Evolutionary conservation across 805 yeast genomes (phyloP), one percentile per base, ranked within the genome.

Genomic region (Grigorovia yakushimaensis): DNA sequence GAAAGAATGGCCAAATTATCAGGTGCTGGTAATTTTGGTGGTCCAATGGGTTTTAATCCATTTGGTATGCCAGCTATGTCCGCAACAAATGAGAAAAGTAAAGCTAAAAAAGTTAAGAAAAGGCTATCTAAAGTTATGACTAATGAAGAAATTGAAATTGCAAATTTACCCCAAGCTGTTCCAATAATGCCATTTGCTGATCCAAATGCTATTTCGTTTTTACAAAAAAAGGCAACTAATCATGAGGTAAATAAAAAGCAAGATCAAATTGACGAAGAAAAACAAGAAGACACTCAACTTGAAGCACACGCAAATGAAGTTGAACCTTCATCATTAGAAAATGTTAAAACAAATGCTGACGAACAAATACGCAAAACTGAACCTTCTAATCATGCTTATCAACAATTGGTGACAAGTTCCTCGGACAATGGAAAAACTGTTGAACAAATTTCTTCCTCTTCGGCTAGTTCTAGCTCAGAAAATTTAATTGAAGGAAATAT

Each of bases 1-100:
- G 96, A 85, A 53, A 77, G 97, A 51, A 91, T 91, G 96, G 98
- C 98, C n/a, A 86, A 82, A 57, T 75, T 91, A 18, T 84, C 97
- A 0, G 95, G 96, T 19, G 79, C 80, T 13, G 82, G 85, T 49
- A 77, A 84, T 81, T 75, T 81, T 65, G 89, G 88, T 40, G 66
- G 64, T 55, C 62, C 65, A 27, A 67, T 66, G 23, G 70, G 66
- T 1, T 70, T 71, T 49, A 71, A 71, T 45, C 75, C 75, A 35
- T 71, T 71, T 50, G 73, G 69, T 43, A 54, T 57, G 37, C 65
- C 71, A 9, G 45, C 53, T 1, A 45, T 51, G n/a, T 53, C 64
- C 8, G 47, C 67, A 4, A 44, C 60, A 18, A 45, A 60, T 19
- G 37, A 58, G 33, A 9, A 45, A 10, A 38, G 47, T n/a, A 18